Evolutionary conservation across 1,284 basidiomycete species (phyloP).

Genomic region (Ustilago loliicola): DNA sequence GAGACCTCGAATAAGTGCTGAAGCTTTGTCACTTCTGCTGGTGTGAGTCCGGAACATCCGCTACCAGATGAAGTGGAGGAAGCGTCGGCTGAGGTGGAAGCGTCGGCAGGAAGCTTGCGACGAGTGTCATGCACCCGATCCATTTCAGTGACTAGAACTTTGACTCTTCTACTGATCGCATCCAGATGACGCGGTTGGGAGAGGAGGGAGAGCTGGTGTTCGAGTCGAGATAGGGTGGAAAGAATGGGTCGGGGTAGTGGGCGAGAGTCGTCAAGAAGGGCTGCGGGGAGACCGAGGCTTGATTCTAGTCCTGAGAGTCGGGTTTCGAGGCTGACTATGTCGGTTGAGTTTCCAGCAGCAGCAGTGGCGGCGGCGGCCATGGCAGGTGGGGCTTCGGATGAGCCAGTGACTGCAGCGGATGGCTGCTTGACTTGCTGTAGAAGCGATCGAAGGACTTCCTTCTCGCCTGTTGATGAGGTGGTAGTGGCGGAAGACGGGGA

Average conservation of each 20-base stretch:
- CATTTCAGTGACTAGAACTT: slow-evolving; percentile 90
- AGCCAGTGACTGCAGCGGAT: not conserved
- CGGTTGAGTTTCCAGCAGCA: not conserved
- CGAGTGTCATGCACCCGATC: slow-evolving; percentile 80
- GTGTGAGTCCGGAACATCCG: slow-evolving; percentile 27
- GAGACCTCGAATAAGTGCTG: slow-evolving; percentile 78
- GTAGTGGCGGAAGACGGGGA: slow-evolving; percentile 1
- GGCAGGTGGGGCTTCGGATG: not conserved
- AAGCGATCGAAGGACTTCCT: slow-evolving; percentile 19
- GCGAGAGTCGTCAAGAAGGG: slow-evolving; percentile 47
- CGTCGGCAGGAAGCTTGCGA: slow-evolving; percentile 70
- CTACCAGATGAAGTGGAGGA: slow-evolving; percentile 16
- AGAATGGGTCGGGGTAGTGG: slow-evolving; percentile 82
- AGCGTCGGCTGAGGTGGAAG: slow-evolving; percentile 19
- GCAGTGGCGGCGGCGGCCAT: not conserved
- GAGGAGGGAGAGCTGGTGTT: slow-evolving; percentile 85
- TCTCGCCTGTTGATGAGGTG: not conserved
- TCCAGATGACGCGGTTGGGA: slow-evolving; percentile 97
- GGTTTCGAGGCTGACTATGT: slow-evolving; percentile 34
- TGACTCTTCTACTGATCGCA: slow-evolving; percentile 92
- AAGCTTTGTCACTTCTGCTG: slow-evolving; percentile 37
- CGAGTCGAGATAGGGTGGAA: slow-evolving; percentile 83
- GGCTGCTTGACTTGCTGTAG: slow-evolving; percentile 29
- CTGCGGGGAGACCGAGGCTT: slow-evolving; percentile 46
- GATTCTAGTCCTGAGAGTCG: slow-evolving; percentile 52